phyloP scores from a whole-genome alignment of 805 yeast genomes.

The Clavispora fructus region DNA sequence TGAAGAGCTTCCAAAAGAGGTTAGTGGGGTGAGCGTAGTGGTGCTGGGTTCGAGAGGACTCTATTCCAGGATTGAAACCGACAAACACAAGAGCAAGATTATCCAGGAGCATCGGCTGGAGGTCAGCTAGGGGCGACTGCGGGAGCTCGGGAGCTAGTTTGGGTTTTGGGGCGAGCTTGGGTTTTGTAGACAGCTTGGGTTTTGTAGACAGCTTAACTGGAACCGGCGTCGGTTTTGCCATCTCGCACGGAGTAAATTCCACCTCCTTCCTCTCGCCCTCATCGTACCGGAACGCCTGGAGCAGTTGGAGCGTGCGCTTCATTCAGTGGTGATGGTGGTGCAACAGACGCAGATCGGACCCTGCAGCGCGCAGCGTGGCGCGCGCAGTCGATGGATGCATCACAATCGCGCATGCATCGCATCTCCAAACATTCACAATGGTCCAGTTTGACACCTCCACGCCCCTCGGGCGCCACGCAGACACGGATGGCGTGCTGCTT shows the following conservation, averaged over 20 bases:
- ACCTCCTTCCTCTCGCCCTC: conserved; percentile 2
- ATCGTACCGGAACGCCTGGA: conserved; percentile 11
- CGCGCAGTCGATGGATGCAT: neutral
- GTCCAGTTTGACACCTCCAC: conserved; percentile 13
- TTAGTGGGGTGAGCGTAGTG: conserved; percentile 70
- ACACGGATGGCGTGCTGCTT: neutral
- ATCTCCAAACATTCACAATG: neutral
- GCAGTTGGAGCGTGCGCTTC: neutral
- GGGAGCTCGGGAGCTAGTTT: neutral
- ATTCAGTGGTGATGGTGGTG: neutral
- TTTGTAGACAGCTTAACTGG: too few relatives aligned
- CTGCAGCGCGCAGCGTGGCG: neutral
- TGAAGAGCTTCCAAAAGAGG: conserved; percentile 61
- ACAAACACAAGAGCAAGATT: conserved; percentile 45
- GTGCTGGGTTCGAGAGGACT: conserved; percentile 57
- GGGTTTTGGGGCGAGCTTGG: too few relatives aligned
- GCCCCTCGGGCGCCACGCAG: conserved; percentile 7
- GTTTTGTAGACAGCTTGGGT: too few relatives aligned
- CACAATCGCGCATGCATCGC: neutral
- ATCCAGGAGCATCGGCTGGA: conserved; percentile 27
- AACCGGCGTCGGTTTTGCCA: too few relatives aligned
- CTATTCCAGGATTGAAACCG: conserved; percentile 70
- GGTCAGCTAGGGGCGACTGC: conserved; percentile 15
- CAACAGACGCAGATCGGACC: neutral
- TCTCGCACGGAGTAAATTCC: neutral